Evolutionary conservation across 257 asterid species (phyloP).

Genomic region (Capsicum pubescens): DNA sequence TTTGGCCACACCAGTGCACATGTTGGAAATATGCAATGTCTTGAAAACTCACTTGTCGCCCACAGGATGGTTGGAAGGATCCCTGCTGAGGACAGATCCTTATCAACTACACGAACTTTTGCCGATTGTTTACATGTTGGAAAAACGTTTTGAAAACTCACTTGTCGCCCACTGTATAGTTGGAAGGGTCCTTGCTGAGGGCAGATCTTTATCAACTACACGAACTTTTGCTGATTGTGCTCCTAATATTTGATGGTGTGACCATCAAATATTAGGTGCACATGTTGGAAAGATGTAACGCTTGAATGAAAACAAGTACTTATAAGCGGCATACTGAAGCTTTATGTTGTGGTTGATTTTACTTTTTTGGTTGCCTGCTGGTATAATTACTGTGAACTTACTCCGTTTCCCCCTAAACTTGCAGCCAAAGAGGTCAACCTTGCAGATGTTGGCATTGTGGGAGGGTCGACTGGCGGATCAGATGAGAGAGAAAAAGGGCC

Average conservation of each 20-base stretch:
- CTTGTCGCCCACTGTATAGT: not conserved
- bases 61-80: not conserved
- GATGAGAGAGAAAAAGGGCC: slow-evolving; percentile 72
- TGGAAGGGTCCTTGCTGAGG: not conserved
- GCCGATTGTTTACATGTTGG: not conserved
- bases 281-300: not conserved
- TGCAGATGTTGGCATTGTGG: slow-evolving; percentile 79
- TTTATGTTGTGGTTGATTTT: not conserved
- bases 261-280: not conserved
- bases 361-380: slow-evolving; percentile 14
- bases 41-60: slow-evolving; percentile 4
- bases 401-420: not conserved
- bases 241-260: slow-evolving; percentile 21
- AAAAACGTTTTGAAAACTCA: not conserved
- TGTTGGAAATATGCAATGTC: not conserved
- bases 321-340: not conserved
- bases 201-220: slow-evolving; percentile 16
- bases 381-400: not conserved
- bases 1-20: not conserved
- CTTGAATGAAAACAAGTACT: not conserved
- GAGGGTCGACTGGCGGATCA: slow-evolving; percentile 62
- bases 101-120: slow-evolving; percentile 6
- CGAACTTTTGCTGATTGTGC: slow-evolving; percentile 2
- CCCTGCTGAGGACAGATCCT: not conserved
- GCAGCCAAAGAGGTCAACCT: slow-evolving; percentile 89